Percentiles rank a stretch among this genome's conserved stretches.
phyloP scores from a whole-genome alignment of 2,329 filamentous ascomycete species.

The Aspergillus fumigatiaffinis region DNA sequence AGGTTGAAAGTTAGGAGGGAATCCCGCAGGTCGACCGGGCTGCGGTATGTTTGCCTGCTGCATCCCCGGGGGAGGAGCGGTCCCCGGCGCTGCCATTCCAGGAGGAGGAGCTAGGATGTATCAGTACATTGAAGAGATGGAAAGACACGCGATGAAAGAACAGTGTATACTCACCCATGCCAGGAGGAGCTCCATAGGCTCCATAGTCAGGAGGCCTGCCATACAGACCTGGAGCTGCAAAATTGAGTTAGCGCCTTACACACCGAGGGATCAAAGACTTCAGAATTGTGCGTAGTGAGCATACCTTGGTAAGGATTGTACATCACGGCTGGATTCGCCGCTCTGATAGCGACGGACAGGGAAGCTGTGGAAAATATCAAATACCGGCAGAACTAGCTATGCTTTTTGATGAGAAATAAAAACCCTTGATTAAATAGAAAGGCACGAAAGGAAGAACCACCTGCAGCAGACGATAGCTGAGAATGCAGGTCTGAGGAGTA shows the following conservation, averaged over 20 bases:
- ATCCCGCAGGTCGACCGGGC: conserved; percentile 73
- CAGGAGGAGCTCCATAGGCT: conserved; percentile 70
- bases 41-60: conserved; percentile 69
- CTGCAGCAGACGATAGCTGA: not conserved
- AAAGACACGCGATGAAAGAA: not conserved
- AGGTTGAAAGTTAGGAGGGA: conserved; percentile 80
- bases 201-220: conserved; percentile 71
- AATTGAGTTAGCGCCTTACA: conserved; percentile 7
- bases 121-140: conserved; percentile 13
- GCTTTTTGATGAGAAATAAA: not conserved
- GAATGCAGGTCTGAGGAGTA: not conserved
- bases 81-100: conserved; percentile 76
- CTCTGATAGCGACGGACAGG: conserved; percentile 2
- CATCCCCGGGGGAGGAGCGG: conserved; percentile 72
- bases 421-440: conserved; percentile 4
- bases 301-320: conserved; percentile 45
- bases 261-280: not conserved
- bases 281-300: conserved; percentile 2
- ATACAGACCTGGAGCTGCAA: conserved; percentile 53
- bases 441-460: not conserved
- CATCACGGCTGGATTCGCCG: conserved; percentile 28
- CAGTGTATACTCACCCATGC: conserved; percentile 62
- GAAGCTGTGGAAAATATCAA: not conserved
- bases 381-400: not conserved
- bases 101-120: conserved; percentile 62